A percentile compares a stretch with the other conserved stretches of the same genome.
Evolutionary conservation across 2,329 filamentous ascomycete genomes (phyloP).

Genomic region (Paecilomyces niveus): DNA sequence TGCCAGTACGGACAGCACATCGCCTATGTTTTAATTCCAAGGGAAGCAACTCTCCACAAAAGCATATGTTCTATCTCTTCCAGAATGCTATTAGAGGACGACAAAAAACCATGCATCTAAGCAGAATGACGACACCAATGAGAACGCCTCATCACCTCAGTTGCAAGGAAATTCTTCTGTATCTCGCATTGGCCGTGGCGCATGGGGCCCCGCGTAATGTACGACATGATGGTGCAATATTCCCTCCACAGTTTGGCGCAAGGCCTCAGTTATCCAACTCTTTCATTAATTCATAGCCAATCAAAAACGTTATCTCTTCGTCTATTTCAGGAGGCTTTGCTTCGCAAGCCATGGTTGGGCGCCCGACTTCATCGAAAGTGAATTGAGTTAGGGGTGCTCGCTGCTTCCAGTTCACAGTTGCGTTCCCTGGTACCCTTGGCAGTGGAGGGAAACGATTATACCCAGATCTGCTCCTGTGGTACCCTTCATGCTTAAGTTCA

Average conservation of each 20-base stretch:
- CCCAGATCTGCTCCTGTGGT: constrained; percentile 20
- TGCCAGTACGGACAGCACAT: not conserved
- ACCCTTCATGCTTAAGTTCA: constrained; percentile 26
- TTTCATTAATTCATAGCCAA: constrained; percentile 9
- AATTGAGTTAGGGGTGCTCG: constrained; percentile 12
- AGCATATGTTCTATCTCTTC: not conserved
- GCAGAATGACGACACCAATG: not conserved
- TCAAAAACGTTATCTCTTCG: constrained; percentile 5
- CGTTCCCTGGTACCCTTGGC: constrained; percentile 23
- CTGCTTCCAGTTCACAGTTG: constrained; percentile 25
- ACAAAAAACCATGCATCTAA: not conserved
- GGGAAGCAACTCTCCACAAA: not conserved
- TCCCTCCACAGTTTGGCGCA: not conserved
- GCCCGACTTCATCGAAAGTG: constrained; percentile 16
- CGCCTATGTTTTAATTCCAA: not conserved
- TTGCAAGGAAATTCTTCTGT: not conserved
- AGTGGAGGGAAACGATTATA: constrained; percentile 23
- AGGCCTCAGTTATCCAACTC: constrained; percentile 8
- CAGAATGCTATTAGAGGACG: not conserved
- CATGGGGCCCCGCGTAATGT: not conserved
- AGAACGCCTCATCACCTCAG: not conserved
- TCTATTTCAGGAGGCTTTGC: constrained; percentile 6
- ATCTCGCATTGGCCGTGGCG: not conserved
- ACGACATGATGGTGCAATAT: not conserved
- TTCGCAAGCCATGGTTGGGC: constrained; percentile 2